A percentile compares a stretch with the other conserved stretches of the same genome.
These are phyloP conservation scores for Diaporthe sp. DNA, from an alignment of 2,329 filamentous ascomycete species.

Conservation along the genomic window DNA sequence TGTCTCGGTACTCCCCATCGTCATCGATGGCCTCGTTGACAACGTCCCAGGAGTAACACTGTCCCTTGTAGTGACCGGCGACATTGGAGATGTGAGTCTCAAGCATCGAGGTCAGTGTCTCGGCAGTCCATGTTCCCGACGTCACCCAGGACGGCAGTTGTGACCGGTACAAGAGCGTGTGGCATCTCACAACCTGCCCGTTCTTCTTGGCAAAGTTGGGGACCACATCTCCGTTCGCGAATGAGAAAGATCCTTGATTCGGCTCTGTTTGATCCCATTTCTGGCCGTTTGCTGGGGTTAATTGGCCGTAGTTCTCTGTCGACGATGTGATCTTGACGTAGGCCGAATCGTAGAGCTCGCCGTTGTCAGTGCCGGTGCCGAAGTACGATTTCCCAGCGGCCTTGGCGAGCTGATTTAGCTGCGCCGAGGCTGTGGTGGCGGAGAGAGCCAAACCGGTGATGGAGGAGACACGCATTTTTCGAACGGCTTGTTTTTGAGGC, in stretches of 20 bases:
- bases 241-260: constrained; percentile 68
- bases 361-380: constrained; percentile 74
- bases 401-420: constrained; percentile 37
- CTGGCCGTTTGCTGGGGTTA: constrained; percentile 75
- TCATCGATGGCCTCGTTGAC: constrained; percentile 75
- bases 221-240: constrained; percentile 68
- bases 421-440: constrained; percentile 40
- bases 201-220: constrained; percentile 62
- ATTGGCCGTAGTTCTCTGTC: constrained; percentile 72
- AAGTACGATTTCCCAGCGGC: constrained; percentile 63
- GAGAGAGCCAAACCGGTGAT: constrained; percentile 17
- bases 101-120: constrained; percentile 66
- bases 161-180: constrained; percentile 68
- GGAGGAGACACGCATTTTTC: constrained; percentile 10
- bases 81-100: constrained; percentile 73
- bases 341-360: constrained; percentile 63
- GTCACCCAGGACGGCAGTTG: constrained; percentile 67
- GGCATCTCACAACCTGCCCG: constrained; percentile 71
- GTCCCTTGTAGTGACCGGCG: constrained; percentile 66
- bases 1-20: constrained; percentile 66
- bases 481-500: background rate
- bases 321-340: constrained; percentile 71
- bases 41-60: constrained; percentile 76
- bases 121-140: constrained; percentile 66
- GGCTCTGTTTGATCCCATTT: constrained; percentile 77